These are phyloP conservation scores for Aureobasidium vineae DNA, from an alignment of 2,329 filamentous ascomycete genomes.

Conservation along the genomic window DNA sequence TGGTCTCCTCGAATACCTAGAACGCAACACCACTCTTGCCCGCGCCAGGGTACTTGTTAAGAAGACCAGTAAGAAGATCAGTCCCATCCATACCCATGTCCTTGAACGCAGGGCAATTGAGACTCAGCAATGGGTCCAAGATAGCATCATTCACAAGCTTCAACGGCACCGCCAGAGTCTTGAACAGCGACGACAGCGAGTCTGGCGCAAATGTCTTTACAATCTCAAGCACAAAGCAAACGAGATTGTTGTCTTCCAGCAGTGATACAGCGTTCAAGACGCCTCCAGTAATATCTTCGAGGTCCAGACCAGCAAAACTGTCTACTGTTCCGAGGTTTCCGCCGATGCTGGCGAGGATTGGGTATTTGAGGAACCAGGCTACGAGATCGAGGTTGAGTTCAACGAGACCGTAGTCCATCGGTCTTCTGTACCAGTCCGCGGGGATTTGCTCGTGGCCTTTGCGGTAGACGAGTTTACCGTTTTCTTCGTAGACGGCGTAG, in stretches of 20 bases:
- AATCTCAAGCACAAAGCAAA: slow-evolving; percentile 47
- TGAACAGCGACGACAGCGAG: slow-evolving; percentile 43
- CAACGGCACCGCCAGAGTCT: slow-evolving; percentile 37
- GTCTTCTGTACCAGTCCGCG: slow-evolving; percentile 43
- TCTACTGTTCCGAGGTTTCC: slow-evolving; percentile 40
- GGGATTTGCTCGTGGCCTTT: slow-evolving; percentile 45
- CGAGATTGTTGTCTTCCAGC: slow-evolving; percentile 49
- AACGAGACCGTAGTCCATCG: slow-evolving; percentile 34
- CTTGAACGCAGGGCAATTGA: slow-evolving; percentile 35
- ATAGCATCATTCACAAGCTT: slow-evolving; percentile 40
- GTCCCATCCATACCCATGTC: slow-evolving; percentile 15
- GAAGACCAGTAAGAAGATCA: not conserved
- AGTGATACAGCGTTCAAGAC: slow-evolving; percentile 46
- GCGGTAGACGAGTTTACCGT: slow-evolving; percentile 36
- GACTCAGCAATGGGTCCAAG: slow-evolving; percentile 24
- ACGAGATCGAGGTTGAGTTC: slow-evolving; percentile 31
- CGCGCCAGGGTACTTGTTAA: slow-evolving; percentile 1
- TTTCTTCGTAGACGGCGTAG: slow-evolving; percentile 37
- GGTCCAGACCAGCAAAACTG: slow-evolving; percentile 40
- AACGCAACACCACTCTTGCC: slow-evolving; percentile 17
- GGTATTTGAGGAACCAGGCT: slow-evolving; percentile 32
- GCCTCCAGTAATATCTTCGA: slow-evolving; percentile 41
- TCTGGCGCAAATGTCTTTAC: slow-evolving; percentile 46
- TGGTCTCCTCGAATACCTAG: not conserved
- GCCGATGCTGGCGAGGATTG: slow-evolving; percentile 38